Conservation (phyloP, 2,329 filamentous ascomycete species). For the Claviceps paspali region DNA sequence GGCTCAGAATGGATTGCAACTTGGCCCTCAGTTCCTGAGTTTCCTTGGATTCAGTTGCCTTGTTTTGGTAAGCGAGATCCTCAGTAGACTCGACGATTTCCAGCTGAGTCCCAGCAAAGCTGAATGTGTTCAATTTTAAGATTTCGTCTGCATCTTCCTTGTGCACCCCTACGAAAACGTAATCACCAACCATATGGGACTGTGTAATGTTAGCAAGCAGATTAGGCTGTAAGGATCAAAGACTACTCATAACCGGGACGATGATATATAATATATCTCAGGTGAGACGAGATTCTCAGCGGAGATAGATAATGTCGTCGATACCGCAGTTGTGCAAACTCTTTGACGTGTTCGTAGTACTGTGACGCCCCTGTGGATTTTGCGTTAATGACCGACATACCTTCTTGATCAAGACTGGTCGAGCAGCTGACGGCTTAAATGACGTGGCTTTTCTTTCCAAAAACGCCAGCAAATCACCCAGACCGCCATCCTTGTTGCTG, state of each 20-base stretch:
- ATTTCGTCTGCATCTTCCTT: slow-evolving; percentile 49
- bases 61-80: slow-evolving; percentile 16
- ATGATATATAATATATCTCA: neutral
- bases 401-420: slow-evolving; percentile 55
- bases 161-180: slow-evolving; percentile 50
- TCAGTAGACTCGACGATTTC: slow-evolving; percentile 36
- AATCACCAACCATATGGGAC: slow-evolving; percentile 55
- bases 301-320: neutral
- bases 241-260: slow-evolving; percentile 1
- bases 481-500: slow-evolving; percentile 49
- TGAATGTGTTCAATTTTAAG: slow-evolving; percentile 51
- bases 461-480: slow-evolving; percentile 49
- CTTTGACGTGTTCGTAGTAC: slow-evolving; percentile 3
- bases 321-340: slow-evolving; percentile 1
- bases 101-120: slow-evolving; percentile 50
- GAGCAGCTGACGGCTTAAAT: slow-evolving; percentile 32
- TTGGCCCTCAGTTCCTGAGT: slow-evolving; percentile 50
- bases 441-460: slow-evolving; percentile 54
- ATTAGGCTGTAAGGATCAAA: slow-evolving; percentile 20
- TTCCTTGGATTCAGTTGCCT: slow-evolving; percentile 32
- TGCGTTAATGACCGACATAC: slow-evolving; percentile 42
- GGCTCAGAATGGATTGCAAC: slow-evolving; percentile 54
- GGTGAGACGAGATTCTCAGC: slow-evolving; percentile 1
- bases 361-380: slow-evolving; percentile 6
- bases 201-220: slow-evolving; percentile 43